Evolutionary conservation across 352 stramenopile species (phyloP), one percentile per base, ranked within the genome.

Genomic region (Pythium periplocum): DNA sequence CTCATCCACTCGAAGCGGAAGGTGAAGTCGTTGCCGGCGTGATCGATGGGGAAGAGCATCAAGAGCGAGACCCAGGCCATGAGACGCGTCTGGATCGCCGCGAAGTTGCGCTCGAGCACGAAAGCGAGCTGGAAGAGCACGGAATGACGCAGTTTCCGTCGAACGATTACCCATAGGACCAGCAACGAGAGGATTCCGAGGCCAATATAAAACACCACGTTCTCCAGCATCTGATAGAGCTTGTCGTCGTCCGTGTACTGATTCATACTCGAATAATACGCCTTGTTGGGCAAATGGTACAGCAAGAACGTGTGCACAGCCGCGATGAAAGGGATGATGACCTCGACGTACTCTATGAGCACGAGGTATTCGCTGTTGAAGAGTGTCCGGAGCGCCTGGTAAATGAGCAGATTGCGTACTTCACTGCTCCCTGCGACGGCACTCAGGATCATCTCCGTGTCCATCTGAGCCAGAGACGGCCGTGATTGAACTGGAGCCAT

Each of bases 341-440:
- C 56, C 53, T 78, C 69, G 52, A 74, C 61, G 56, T 72, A 75
- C 59, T 76, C 65, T 45, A 71, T 55, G n/a, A 75, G 37, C 34
- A 69, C 55, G 9, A 71, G 34, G 34, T 75, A 73, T 48, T 73
- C 65, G 45, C 51, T 64, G 17, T 62, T 61, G 45, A 68, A 73
- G 6, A 73, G 58, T 9, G 45, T 55, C 36, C 53, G 39, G 7
- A 12, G 26, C 9, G 41, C 39, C 2, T 31, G 5, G 17, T 57
- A 12, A 4, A 61, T 17, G n/a, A 61, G 35, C 3, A 66, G 39
- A 4, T n/a, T 44, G 1, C 48, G 41, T 8, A 12, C 38, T 42
- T 42, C 38, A 12, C 38, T 12, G 17, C 17, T 26, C 17, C 17
- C 17, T 26, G 17, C 17, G 17, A 26, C 17, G 17, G 17, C 17